Evolutionary conservation across 306 rosid genomes (phyloP).

Genomic region (Trifolium fragiferum): DNA sequence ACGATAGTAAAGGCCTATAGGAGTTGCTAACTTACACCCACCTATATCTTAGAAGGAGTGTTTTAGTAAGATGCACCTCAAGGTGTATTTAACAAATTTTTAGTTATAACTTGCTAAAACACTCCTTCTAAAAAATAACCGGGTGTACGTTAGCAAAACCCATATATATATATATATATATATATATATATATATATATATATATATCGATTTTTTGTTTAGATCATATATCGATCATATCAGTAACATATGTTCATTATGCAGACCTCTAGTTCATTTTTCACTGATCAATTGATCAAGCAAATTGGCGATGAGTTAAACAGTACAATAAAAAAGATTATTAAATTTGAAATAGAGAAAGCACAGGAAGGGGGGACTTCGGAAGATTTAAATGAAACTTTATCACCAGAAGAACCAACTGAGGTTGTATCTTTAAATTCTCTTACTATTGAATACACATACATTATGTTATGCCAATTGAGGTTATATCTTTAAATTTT

Average conservation of each 20-base stretch:
- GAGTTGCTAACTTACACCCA: too few species aligned
- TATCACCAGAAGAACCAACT: conserved; percentile 25
- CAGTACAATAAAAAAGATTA: not conserved
- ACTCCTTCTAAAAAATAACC: too few species aligned
- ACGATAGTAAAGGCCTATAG: too few species aligned
- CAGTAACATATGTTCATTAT: not conserved
- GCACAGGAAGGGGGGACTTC: not conserved
- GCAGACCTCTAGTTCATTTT: conserved; percentile 26
- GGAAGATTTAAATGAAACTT: not conserved
- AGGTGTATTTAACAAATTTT: too few species aligned
- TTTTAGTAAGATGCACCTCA: too few species aligned
- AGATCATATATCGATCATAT: not conserved
- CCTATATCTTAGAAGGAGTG: too few species aligned
- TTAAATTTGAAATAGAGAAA: not conserved
- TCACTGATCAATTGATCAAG: not conserved
- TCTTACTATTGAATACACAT: conserved; percentile 4
- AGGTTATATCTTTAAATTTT: conserved; percentile 21
- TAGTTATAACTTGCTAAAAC: too few species aligned
- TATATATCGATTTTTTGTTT: not conserved
- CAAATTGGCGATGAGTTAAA: conserved; percentile 10
- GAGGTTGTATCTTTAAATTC: conserved; percentile 21
- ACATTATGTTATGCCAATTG: not conserved
- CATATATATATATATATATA: too few species aligned
- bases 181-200: too few species aligned
- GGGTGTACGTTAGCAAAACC: too few species aligned